These are phyloP conservation scores for Haematococcus sp. DNA, from an alignment of 139 green algal genomes.

Conservation along the genomic window DNA sequence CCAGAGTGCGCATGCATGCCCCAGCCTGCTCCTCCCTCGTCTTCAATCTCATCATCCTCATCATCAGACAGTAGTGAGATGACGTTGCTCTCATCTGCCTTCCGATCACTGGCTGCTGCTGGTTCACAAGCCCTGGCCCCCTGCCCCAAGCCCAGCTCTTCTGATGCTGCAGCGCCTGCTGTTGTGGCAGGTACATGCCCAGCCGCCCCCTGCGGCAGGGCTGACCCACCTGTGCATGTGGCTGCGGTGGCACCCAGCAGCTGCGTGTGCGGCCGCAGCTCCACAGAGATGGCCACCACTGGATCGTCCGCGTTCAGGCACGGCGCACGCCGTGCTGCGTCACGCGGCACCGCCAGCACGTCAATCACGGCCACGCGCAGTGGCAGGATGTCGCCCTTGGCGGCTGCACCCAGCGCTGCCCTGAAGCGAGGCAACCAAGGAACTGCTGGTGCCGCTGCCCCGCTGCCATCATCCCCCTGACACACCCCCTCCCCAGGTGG, in stretches of 20 bases:
- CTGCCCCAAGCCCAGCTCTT: no score
- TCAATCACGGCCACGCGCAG: slow-evolving; percentile 61
- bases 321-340: slow-evolving; percentile 29
- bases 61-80: no score
- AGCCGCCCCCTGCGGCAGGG: not conserved
- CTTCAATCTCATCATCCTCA: no score
- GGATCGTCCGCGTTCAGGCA: slow-evolving; percentile 45
- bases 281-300: slow-evolving; percentile 59
- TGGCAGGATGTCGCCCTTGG: slow-evolving; percentile 47
- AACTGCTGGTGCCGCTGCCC: not conserved
- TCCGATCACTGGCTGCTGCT: no score
- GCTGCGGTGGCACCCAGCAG: not conserved
- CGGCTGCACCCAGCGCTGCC: slow-evolving; percentile 21
- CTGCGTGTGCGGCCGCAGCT: not conserved
- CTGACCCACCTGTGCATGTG: not conserved
- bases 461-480: not conserved
- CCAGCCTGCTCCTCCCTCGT: no score
- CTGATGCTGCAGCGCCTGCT: slow-evolving; percentile 11
- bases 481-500: not conserved
- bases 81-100: no score
- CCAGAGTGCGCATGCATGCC: no score
- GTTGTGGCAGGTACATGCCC: not conserved
- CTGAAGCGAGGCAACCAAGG: no score
- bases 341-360: slow-evolving; percentile 44
- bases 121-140: no score